Base-by-base conservation (phyloP, 306 rosid species). In the Sicyos edulis region DNA sequence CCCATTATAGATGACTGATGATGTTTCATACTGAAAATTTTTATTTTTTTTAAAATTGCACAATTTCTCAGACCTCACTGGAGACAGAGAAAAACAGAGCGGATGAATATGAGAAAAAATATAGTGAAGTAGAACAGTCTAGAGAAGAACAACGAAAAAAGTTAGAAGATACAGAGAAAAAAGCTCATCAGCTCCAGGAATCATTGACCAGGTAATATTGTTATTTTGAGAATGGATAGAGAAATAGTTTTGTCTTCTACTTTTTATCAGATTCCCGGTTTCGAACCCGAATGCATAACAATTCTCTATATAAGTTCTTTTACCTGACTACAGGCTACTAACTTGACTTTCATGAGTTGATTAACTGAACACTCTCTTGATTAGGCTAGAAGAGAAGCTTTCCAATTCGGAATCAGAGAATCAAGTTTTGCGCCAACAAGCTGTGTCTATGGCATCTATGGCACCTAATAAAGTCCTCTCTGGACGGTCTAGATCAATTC, bases 111-210 rank as follows among this genome's bases (percentile, higher is more conserved):
- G 91, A 88, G 81, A 84, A 61, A 65, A 90, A 88, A 75, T 90
- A 73, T 82, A 82, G 78, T 51, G 89, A 88, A 86, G 80, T 81
- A 64, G 96, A 86, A 76, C 96, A 85, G 80, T 86, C 88, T 80
- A 83, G 79, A 82, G 92, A 82, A 80, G 96, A 95, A 84, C 82
- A 90, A 76, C 53, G 78, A 67, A 84, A 88, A 83, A 92, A 84
- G 73, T 83, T 88, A 77, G 97, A 89, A 74, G 93, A 89, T 67
- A 84, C 95, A 14, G 86, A 87, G 70, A 88, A 79, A 75, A 95
- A 85, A 75, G 86, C 78, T 75, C 95, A 91, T 74, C 96, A 95
- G 81, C 91, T 91, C 59, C 99, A 95, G 80, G 99, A 91, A 86
- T 78, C 91, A 78, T 87, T 85, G 80, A 97, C 89, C 85, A 95